phyloP scores from a whole-genome alignment of 495 filamentous ascomycete genomes.

The Penicillium arizonense region DNA sequence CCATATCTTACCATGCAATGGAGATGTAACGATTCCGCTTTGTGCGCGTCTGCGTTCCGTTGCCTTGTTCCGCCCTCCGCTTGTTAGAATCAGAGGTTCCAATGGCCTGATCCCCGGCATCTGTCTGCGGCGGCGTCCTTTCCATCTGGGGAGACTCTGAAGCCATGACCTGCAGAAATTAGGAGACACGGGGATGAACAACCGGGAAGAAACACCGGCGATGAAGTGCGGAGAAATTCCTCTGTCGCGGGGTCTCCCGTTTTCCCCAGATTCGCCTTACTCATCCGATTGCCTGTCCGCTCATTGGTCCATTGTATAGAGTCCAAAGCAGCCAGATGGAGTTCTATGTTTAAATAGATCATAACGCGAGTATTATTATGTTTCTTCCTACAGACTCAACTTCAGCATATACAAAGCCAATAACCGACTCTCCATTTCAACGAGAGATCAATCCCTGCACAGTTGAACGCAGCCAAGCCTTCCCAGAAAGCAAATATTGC shows the following conservation, averaged over 20 bases:
- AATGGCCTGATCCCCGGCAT: conserved; percentile 22
- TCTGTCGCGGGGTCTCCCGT: conserved; percentile 39
- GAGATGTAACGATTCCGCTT: conserved; percentile 79
- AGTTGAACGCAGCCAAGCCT: conserved; percentile 11
- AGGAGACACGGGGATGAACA: conserved; percentile 4
- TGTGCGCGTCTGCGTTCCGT: conserved; percentile 48
- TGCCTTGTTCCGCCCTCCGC: conserved; percentile 48
- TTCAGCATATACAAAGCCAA: no score
- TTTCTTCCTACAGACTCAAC: no score
- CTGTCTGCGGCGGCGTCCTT: conserved; percentile 20
- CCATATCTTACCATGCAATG: conserved; percentile 74
- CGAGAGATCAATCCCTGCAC: background rate
- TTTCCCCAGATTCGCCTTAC: conserved; percentile 36
- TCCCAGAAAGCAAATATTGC: conserved; percentile 12
- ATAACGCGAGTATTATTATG: no score
- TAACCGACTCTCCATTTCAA: background rate
- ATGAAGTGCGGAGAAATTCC: conserved; percentile 46
- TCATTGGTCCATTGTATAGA: conserved; percentile 7
- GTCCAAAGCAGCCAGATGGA: no score
- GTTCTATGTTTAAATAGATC: no score
- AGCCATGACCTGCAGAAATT: conserved; percentile 25
- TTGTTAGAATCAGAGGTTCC: conserved; percentile 36
- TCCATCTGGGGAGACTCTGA: conserved; percentile 41
- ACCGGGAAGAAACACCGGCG: conserved; percentile 15
- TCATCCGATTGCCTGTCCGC: conserved; percentile 12